Evolutionary conservation across 441 rosid species (phyloP), one percentile per base, ranked within the genome.

Genomic region (Metrosideros polymorpha): DNA sequence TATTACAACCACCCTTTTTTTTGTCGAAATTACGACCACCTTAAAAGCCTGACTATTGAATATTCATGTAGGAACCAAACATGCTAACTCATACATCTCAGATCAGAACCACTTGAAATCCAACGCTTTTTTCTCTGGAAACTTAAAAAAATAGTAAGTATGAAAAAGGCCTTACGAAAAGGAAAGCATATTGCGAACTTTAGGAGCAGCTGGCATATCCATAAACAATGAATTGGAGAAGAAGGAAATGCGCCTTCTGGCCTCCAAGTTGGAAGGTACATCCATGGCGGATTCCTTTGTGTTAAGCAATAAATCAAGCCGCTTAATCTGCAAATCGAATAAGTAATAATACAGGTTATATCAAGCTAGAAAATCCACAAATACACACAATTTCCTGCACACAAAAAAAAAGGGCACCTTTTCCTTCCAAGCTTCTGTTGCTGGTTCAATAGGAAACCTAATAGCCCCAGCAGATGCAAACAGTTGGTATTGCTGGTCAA

Each of bases 211-310:
- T 85, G 99, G 99, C 99, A 98, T 98, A 82, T 92, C 98, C 99
- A 98, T 98, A 90, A 97, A 97, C 91, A 98, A 92, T 17, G 99
- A 98, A 93, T 98, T 98, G 63, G 99, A 97, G 91, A 98, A 98
- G 93, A 95, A 98, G 88, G 99, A 96, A 55, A 98, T 96, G 43
- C 99, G 96, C 91, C 99, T 95, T 91, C 99, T 92, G 85, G 99
- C 99, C 92, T 98, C 99, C 84, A 98, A 88, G 93, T 98, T 98
- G 84, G 99, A 95, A 56, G 99, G 99, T 27, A 98, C 99, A 91
- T 98, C 99, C 99, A 97, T 98, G 30, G 99, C 99, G 66, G 99
- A 98, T 91, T 98, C 99, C 93, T 98, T 98, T 17, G 99, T 95
- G 84, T 98, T 98, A 85, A 98, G 98, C 92, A 98, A 93, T 49